Evolutionary conservation across 73 alveolate genomes (phyloP), one percentile per base, ranked within the genome.

Genomic region (Diophrys appendiculata): DNA sequence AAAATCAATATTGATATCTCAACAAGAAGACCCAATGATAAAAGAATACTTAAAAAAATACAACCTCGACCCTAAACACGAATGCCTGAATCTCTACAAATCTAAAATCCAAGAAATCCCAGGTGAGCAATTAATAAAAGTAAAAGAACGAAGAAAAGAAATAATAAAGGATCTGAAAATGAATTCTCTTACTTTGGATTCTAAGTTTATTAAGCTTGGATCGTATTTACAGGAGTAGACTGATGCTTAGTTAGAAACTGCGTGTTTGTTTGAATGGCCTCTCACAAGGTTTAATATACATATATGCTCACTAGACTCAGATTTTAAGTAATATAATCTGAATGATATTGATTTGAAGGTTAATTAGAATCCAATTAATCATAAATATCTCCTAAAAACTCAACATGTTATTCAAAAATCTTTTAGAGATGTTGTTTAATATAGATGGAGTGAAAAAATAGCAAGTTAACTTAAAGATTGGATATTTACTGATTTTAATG

Each of bases 11-110:
- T n/a, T n/a, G n/a, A n/a, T n/a, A n/a, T 60, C 71, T 11, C 28
- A 60, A 23, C 13, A 23, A 2, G 71, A 60, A 60, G 71, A 60
- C 71, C 71, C 71, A 60, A 60, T 23, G 11, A 60, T 60, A 27
- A 60, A 60, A 23, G 71, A 27, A 11, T 23, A 23, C 31, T 23
- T 60, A 2, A 3, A 3, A 23, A 23, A 60, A 2, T 31, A 60
- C 25, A 13, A 23, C 11, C 18, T 60, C 71, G 11, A 27, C 28
- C 18, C 71, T 60, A 60, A 13, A 52, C 22, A 13, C 22, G 65
- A 52, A 52, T 11, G 22, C 11, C 22, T 13, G 24, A 13, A 52
- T 11, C 65, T 22, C 22, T 52, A 52, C 11, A 52, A 13, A 52
- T 52, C 33, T 60, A 60, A 60, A 31, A 27, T 23, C 71, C 25